Base-by-base conservation (phyloP, 768 basidiomycete genomes). In the Naganishia antarctica region DNA sequence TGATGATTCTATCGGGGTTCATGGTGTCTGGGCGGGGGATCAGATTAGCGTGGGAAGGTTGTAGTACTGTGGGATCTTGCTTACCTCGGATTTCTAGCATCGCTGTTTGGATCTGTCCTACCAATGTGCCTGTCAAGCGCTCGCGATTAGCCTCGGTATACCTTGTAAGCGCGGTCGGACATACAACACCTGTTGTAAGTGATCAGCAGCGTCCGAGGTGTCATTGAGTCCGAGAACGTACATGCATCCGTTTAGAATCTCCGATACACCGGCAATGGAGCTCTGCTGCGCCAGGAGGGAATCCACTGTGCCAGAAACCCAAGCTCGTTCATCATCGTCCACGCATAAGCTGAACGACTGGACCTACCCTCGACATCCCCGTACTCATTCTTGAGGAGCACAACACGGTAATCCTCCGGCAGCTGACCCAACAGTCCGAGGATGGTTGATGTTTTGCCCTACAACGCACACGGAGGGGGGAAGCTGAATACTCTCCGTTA, bases 191-290 rank as follows among this genome's bases (percentile, higher is more conserved):
- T 65, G 18, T 57, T 2, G 16, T 21, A 67, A n/a, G n/a, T n/a
- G 71, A 51, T 34, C 11, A 34, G 48, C 21, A n/a, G 3, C 12
- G 28, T 1, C 15, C 21, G 34, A 25, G 4, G 23, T 11, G 13
- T 2, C 5, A 23, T 9, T 26, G 18, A 16, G 16, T 11, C 32
- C 8, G 13, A 3, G 37, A 5, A 69, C 85, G 78, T 70, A 92
- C 91, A 94, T 85, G 82, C 91, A 96, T n/a, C 91, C 92, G 76
- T 94, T 96, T 68, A 92, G 77, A 59, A 97, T 96, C 77, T 97
- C 92, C 70, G 86, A 90, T 63, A 97, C 91, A 0, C 89, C 91
- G 18, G 89, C 79, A 45, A 97, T 77, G 12, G 66, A 87, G 1
- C 88, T 90, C 71, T 92, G 87, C 64, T 86, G 83, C 15, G 91